A percentile compares a stretch with the other conserved stretches of the same genome.
Conservation (phyloP, 2,329 filamentous ascomycete species). For the Fusarium sp. region DNA sequence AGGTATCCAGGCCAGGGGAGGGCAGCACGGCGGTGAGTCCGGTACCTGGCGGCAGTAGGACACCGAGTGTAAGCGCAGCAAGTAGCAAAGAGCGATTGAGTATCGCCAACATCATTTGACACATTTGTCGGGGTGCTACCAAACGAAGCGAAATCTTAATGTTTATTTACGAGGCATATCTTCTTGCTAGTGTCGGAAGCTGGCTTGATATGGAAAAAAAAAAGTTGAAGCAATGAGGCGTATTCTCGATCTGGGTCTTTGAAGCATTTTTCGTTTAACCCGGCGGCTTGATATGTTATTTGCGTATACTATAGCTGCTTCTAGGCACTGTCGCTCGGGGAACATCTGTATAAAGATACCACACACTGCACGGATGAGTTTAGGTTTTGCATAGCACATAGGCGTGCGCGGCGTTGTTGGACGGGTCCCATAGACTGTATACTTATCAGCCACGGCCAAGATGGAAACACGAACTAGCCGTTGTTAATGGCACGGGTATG, state of each 20-base stretch:
- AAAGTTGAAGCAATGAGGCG: conserved; percentile 27
- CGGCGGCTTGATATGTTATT: conserved; percentile 21
- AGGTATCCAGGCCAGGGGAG: conserved; percentile 42
- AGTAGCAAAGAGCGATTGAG: conserved; percentile 52
- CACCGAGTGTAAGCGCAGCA: conserved; percentile 34
- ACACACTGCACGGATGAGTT: conserved; percentile 32
- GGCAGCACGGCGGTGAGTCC: conserved; percentile 47
- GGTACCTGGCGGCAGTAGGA: conserved; percentile 39
- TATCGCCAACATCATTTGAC: conserved; percentile 59
- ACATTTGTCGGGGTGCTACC: conserved; percentile 2
- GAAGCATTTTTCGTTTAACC: conserved; percentile 15
- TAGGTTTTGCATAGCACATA: conserved; percentile 34
- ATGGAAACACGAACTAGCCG: conserved; percentile 27
- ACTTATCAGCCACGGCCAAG: conserved; percentile 17
- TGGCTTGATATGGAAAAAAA: conserved; percentile 28
- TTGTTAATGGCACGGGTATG: conserved; percentile 15
- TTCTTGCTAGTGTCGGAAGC: conserved; percentile 24
- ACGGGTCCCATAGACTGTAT: conserved; percentile 33
- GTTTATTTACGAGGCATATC: conserved; percentile 32
- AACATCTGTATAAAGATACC: conserved; percentile 30
- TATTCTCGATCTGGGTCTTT: conserved; percentile 23
- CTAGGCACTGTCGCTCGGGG: conserved; percentile 7
- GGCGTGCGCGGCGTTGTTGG: conserved; percentile 37
- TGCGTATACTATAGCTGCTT: conserved; percentile 17
- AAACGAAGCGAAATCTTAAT: conserved; percentile 37